Base-by-base conservation (phyloP, 2,329 filamentous ascomycete species). In the Xylaria sp. region DNA sequence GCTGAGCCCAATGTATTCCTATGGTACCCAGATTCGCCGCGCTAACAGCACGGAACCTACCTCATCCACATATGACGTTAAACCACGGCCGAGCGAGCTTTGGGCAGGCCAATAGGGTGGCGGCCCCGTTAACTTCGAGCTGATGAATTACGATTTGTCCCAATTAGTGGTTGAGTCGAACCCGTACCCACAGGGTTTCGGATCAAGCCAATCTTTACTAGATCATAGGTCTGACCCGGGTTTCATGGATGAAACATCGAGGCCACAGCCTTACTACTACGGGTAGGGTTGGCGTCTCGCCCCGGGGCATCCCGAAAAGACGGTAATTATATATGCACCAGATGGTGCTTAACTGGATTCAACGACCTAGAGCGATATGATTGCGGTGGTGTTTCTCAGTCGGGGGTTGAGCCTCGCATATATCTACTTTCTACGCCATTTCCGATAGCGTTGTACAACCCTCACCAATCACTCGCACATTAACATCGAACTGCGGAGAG, bases 31-130 rank as follows among this genome's bases (percentile, higher is more conserved):
- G 53, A 89, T 93, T 73, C 89, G 92, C 65, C 86, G 92, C 67
- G 90, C 91, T 3, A 90, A 92, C 73, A 93, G 92, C 84, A 88
- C 92, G 2, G 92, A 96, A 77, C 89, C 91, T 19, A 14, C 62
- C 3, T 75, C 77, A 42, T 72, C 78, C 63, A 84, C 86, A 64
- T 92, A 90, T 73, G 88, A 90, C 53, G 82, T 87, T 70, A 91
- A 89, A 79, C 83, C 87, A 65, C 84, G 86, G 68, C 82, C 84
- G 72, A 74, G 69, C 60, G 74, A 75, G 62, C 67, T 77, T 30
- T 77, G 75, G 75, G 73, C 67, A 61, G 69, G 71, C 66, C 72
- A 71, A 67, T 74, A 74, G 72, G 67, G 45, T 71, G 67, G 71
- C 70, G 14, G 64, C 61, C 65, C 50, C 45, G 48, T 51, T 36